Base-by-base conservation (phyloP, 2,329 filamentous ascomycete genomes). In the Stagonosporopsis chrysanthemi region DNA sequence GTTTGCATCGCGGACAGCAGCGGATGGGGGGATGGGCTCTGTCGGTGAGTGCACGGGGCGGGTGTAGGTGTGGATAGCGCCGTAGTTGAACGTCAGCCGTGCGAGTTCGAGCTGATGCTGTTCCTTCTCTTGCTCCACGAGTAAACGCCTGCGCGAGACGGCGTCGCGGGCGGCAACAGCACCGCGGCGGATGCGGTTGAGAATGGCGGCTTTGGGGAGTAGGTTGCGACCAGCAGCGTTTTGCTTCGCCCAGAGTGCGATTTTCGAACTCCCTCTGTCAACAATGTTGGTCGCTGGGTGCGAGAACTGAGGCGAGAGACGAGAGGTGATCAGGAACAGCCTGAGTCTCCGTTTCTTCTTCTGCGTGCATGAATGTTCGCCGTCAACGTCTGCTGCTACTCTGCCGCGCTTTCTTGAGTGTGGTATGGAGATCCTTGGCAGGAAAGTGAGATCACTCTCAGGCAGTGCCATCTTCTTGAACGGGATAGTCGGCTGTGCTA, bases 281-380 rank as follows among this genome's bases (percentile, higher is more conserved):
- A 88, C 80, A 54, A 90, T 89, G 66, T 91, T 88, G 40, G 88
- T 87, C 3, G 89, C 86, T 0, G 89, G 89, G 26, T 84, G 80
- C 0, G 88, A 90, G 73, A 86, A 91, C 1, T 89, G 88, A 44
- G 82, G 83, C 9, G 88, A 90, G 0, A 91, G 84, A 7, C 88
- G 83, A 19, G 88, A 90, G 1, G 89, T 91, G 68, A 90, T 85
- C 40, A 91, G 81, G 43, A 75, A 71, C 2, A 85, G 78, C 1
- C 87, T 82, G 4, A 91, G 77, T 3, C 89, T 82, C 23, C 89
- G 84, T 74, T 91, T 91, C 80, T 92, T 91, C 63, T 76, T 76
- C 36, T 73, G 64, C 81, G 70, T 79, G 71, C 55, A 86, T 62
- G 83, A 51, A 81, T 85, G 67, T 24, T 78, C 75, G 26, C 75